A percentile compares a stretch with the other conserved stretches of the same genome.
Evolutionary conservation across 1,139 yeast genomes (phyloP).

Genomic region (Debaryomyces nepalensis): DNA sequence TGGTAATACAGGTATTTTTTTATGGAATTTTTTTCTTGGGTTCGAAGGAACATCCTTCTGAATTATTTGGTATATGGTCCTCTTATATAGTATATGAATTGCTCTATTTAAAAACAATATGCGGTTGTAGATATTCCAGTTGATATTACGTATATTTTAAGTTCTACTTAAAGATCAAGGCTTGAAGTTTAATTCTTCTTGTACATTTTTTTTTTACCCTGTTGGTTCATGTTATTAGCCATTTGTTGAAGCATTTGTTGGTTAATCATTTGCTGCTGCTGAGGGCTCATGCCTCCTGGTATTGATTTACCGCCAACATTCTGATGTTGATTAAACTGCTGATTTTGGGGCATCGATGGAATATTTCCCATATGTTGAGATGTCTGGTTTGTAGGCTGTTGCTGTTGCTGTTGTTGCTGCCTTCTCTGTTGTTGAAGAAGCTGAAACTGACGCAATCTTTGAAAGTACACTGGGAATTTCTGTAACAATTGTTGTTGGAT

Average conservation of each 20-base stretch:
- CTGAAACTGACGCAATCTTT: conserved; percentile 48
- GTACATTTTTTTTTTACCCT: conserved; percentile 19
- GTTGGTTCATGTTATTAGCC: conserved; percentile 19
- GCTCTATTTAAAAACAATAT: conserved; percentile 1
- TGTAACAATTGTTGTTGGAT: conserved; percentile 50
- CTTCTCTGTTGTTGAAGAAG: conserved; percentile 43
- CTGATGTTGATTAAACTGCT: conserved; percentile 16
- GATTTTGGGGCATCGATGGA: conserved; percentile 16
- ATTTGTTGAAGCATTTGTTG: conserved; percentile 29
- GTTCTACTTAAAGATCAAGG: background rate
- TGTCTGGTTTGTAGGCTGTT: conserved; percentile 15
- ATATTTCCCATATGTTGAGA: conserved; percentile 17
- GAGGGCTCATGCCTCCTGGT: conserved; percentile 19
- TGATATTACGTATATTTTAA: too few species aligned
- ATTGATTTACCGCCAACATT: conserved; percentile 23
- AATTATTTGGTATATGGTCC: background rate
- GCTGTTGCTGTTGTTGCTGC: conserved; percentile 28
- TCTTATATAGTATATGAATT: conserved; percentile 1
- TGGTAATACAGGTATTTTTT: background rate
- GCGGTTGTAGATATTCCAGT: background rate
- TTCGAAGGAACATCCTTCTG: background rate
- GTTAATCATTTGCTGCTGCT: conserved; percentile 22
- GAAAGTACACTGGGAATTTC: conserved; percentile 50
- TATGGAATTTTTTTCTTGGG: background rate
- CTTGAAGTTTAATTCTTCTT: conserved; percentile 11